These are phyloP conservation scores for Beauveria caledonica DNA, from an alignment of 2,329 filamentous ascomycete species.

Conservation along the genomic window DNA sequence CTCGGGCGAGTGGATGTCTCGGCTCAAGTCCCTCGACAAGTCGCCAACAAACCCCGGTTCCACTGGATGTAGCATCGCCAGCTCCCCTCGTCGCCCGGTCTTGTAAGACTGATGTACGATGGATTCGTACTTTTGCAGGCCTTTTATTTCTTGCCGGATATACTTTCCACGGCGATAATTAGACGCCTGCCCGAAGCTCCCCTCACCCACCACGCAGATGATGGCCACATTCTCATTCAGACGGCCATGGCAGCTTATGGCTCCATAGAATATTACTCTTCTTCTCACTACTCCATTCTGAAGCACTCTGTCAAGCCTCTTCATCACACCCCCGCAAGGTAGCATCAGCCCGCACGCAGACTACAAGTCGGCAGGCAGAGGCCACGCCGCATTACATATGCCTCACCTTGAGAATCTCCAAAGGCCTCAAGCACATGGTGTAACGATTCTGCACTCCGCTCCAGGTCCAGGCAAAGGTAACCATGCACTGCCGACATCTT, in stretches of 20 bases:
- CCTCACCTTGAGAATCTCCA: neutral
- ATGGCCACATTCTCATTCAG: neutral
- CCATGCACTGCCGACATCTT: neutral
- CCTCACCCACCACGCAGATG: neutral
- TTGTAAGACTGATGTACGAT: neutral
- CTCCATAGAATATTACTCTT: constrained; percentile 9
- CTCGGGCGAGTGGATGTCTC: constrained; percentile 13
- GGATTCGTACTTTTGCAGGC: neutral
- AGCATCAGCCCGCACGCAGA: neutral
- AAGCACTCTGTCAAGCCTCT: neutral
- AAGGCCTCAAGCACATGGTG: neutral
- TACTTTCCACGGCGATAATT: neutral
- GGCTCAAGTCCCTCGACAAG: neutral
- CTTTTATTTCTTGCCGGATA: neutral
- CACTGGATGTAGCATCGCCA: constrained; percentile 4
- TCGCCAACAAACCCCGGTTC: constrained; percentile 1
- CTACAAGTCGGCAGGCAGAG: neutral
- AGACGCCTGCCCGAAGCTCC: neutral
- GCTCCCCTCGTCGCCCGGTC: neutral
- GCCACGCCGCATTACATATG: neutral
- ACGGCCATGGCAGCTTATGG: neutral
- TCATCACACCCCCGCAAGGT: constrained; percentile 4
- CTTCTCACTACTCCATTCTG: neutral
- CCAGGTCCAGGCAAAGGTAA: neutral
- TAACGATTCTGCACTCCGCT: neutral